Base-by-base conservation (phyloP, 179 eudicot genomes). In the Vitellaria paradoxa region DNA sequence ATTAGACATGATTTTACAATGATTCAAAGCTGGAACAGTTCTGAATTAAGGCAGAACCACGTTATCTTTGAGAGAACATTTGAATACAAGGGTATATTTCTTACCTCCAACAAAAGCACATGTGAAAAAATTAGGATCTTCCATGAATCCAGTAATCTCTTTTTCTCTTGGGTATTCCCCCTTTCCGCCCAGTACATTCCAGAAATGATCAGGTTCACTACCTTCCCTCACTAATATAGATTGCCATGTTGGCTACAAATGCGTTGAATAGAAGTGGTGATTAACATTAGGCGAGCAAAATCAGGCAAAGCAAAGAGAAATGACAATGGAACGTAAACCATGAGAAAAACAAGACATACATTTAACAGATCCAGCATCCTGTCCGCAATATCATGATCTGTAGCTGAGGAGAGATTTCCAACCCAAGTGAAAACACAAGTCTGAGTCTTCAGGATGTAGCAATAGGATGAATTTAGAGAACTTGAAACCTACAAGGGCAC, bases 221-320 rank as follows among this genome's bases (percentile, higher is more conserved):
- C 96, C 96, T 88, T 91, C 96, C 77, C 90, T 87, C 67, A 84
- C 81, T 60, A 91, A 79, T 77, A 73, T 83, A 69, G 92, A 82
- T 72, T 90, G 96, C 89, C 85, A 81, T 26, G 79, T 76, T 67
- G 92, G 86, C 96, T 91, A 86, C 80, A 83, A 73, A 81, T 20
- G 56, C 23, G 59, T 76, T 60, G 50, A 74, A 75, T 56, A 68
- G 62, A 49, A 46, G 60, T 21, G 70, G 30, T 17, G 55, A 45
- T 50, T 23, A 49, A 24, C 23, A 13, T 68, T 79, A 52, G 21
- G 3, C 9, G 12, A n/a, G 67, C 12, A 18, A 75, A 56, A 72
- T 50, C 46, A 40, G 57, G 57, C n/a, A 66, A 37, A 49, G n/a
- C 13, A 66, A 75, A n/a, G 20, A 53, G 20, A n/a, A 66, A 49